Base-by-base conservation (phyloP, 768 basidiomycete species). In the Tephrocybe sp. region DNA sequence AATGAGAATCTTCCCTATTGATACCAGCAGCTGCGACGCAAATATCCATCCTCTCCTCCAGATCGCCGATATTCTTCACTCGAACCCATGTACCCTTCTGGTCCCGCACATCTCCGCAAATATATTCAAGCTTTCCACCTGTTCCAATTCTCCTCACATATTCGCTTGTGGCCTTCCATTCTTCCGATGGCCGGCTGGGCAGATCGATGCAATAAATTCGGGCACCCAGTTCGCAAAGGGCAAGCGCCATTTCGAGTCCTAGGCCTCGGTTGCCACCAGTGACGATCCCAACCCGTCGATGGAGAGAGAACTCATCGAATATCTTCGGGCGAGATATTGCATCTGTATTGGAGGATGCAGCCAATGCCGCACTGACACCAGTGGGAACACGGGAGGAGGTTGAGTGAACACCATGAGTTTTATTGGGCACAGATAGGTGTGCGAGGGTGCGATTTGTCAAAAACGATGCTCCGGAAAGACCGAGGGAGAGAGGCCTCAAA, bases 11-110 rank as follows among this genome's bases (percentile, higher is more conserved):
- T 0, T 68, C 57, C 57, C 76, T 79, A 59, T 85, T 59, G 47
- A 91, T 78, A 16, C 88, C 89, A 31, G 89, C 88, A 15, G 88
- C 87, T 9, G 88, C 88, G 48, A 91, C 65, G 56, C 85, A 87
- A 10, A 83, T 73, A 61, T 91, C 88, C 70, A 91, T 76, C 53
- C 88, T 71, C 23, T 78, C 76, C 54, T 90, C 88, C 57, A 67
- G 72, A 52, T 84, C 74, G 1, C 81, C 86, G 41, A 91, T 82
- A 54, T 74, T 72, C 61, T 78, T 70, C 10, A 67, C 80, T 47
- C 70, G 64, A 42, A 67, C 70, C 83, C 86, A 87, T 55, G 83
- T 60, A 40, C 61, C 56, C 34, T 72, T 65, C 69, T 89, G 86
- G 54, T 88, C 70, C 44, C 76, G 78, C 46, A 88, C 87, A 53